Evolutionary conservation across 2,329 filamentous ascomycete genomes (phyloP).

Genomic region (Huntiella decipiens): DNA sequence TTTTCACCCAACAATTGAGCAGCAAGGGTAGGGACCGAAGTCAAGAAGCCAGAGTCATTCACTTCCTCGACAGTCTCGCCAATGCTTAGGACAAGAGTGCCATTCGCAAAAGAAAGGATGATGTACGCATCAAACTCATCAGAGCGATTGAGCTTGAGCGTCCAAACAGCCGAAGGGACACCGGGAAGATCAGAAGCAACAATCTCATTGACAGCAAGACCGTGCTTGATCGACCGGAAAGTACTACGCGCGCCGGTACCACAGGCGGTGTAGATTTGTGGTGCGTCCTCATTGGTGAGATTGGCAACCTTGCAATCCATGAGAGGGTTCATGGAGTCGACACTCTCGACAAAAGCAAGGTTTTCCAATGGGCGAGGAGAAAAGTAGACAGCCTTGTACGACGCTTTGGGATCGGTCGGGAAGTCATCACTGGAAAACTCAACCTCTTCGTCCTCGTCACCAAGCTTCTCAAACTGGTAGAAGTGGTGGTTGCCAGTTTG

Average conservation of each 20-base stretch:
- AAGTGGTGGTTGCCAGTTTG: constrained; percentile 89
- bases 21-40: constrained; percentile 71
- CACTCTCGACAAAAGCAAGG: constrained; percentile 63
- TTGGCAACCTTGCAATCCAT: constrained; percentile 87
- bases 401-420: constrained; percentile 51
- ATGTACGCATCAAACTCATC: constrained; percentile 91
- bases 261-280: constrained; percentile 86
- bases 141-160: constrained; percentile 62
- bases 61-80: constrained; percentile 95
- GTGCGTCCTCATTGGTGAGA: constrained; percentile 76
- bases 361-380: constrained; percentile 63
- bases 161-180: constrained; percentile 86
- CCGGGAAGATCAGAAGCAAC: constrained; percentile 85
- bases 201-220: constrained; percentile 80
- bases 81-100: constrained; percentile 81
- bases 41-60: constrained; percentile 79
- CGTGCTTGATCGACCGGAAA: constrained; percentile 84
- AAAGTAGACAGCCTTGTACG: constrained; percentile 70
- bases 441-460: constrained; percentile 79
- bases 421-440: constrained; percentile 75
- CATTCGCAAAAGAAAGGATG: constrained; percentile 79
- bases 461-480: constrained; percentile 93
- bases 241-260: constrained; percentile 76
- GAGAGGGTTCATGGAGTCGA: constrained; percentile 77
- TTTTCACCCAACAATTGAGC: constrained; percentile 90